Evolutionary conservation across 2,329 filamentous ascomycete genomes (phyloP).

Genomic region (Exophiala alcalophila): DNA sequence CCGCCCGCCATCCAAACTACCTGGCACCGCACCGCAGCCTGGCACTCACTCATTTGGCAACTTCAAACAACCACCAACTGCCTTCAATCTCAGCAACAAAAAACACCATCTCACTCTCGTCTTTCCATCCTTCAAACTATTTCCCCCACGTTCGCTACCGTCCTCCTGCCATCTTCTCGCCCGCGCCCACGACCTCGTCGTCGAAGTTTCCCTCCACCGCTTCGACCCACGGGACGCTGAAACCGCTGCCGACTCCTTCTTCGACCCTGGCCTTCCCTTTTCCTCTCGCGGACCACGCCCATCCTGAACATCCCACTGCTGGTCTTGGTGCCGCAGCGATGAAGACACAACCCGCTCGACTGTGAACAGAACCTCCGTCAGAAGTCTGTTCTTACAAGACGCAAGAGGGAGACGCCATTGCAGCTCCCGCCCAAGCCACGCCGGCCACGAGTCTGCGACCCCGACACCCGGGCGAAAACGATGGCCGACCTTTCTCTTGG

Average conservation of each 20-base stretch:
- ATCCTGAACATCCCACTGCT: conserved; percentile 1
- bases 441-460: conserved; percentile 22
- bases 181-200: neutral
- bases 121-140: conserved; percentile 1
- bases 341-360: conserved; percentile 10
- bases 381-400: too few species aligned
- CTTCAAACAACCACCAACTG: too few species aligned
- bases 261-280: conserved; percentile 4
- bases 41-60: too few species aligned
- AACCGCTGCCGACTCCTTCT: conserved; percentile 11
- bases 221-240: conserved; percentile 4
- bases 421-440: conserved; percentile 20
- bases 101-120: neutral
- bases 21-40: too few species aligned
- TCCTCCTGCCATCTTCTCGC: neutral
- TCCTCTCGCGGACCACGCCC: neutral
- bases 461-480: conserved; percentile 10
- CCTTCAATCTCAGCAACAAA: neutral
- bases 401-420: conserved; percentile 18
- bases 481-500: conserved; percentile 68
- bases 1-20: too few species aligned
- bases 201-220: neutral
- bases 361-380: conserved; percentile 14
- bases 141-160: conserved; percentile 12
- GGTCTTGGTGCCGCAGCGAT: conserved; percentile 18